Percentiles rank a stretch among this genome's conserved stretches.
phyloP scores from a whole-genome alignment of 129 eudicot genomes.

The Pseudognaphalium luteoalbum region DNA sequence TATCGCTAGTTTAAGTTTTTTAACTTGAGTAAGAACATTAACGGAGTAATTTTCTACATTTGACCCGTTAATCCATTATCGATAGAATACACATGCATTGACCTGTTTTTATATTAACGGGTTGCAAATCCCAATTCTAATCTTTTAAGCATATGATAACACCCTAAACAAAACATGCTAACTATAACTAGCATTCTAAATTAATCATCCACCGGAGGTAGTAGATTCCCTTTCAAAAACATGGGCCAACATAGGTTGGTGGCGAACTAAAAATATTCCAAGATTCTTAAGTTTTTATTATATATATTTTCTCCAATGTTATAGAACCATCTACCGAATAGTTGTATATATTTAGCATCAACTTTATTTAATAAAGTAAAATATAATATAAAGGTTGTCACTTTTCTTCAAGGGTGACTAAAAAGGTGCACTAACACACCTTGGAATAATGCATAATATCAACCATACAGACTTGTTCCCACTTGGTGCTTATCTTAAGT shows the following conservation, averaged over 20 bases:
- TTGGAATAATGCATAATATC: constrained; percentile 39
- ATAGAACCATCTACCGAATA: constrained; percentile 33
- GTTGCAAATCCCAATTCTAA: background rate
- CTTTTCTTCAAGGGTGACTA: constrained; percentile 35
- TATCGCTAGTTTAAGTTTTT: too few species aligned
- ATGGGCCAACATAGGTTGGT: constrained; percentile 28
- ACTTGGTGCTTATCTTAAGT: constrained; percentile 23
- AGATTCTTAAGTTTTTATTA: constrained; percentile 25
- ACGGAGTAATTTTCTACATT: background rate
- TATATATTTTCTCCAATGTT: constrained; percentile 27
- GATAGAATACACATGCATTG: background rate
- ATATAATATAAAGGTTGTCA: constrained; percentile 27
- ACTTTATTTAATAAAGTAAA: constrained; percentile 32
- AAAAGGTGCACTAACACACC: constrained; percentile 22
- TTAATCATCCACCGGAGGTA: background rate
- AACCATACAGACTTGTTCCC: constrained; percentile 32
- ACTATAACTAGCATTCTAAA: background rate
- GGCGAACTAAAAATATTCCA: constrained; percentile 25
- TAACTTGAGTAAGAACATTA: too few species aligned
- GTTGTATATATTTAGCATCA: constrained; percentile 29
- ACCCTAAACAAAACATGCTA: background rate
- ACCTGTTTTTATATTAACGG: background rate
- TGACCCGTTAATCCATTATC: background rate
- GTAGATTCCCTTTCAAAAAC: constrained; percentile 5
- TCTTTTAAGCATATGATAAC: background rate